Evolutionary conservation across 805 yeast species (phyloP), one percentile per base, ranked within the genome.

Genomic region (Candida nanaspora): DNA sequence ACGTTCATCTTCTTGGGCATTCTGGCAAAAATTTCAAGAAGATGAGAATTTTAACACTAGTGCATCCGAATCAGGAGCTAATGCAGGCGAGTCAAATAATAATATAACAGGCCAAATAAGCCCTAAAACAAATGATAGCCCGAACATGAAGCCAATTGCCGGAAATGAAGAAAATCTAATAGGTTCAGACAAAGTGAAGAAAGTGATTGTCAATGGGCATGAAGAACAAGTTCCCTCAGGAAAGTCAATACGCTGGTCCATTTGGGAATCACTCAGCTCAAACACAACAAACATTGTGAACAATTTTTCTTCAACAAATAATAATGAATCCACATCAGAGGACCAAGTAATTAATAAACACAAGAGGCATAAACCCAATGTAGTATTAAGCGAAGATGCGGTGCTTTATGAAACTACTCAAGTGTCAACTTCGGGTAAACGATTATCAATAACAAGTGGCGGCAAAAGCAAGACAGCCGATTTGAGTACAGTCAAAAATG

Each of bases 231-330:
- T 11, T 28, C 30, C 14, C 19, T n/a, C 22, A 11, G 43, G 40
- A 18, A 41, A 55, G 25, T 23, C 52, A 2, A 49, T 39, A 14
- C 56, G 61, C 8, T 58, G 63, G 63, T 46, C 60, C 2, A 52
- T 57, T 37, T 58, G 62, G 63, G 16, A 15, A 15, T 7, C 29
- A 15, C 8, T 33, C 7, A 16, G 28, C 8, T 11, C 19, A 15
- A 13, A 23, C 25, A 14, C 25, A 8, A 13, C 35, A 14, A 14
- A 13, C 16, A 29, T 29, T 10, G 19, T n/a, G 6, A 11, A 11
- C 6, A 29, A 15, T 15, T 9, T 18, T 16, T 20, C 27, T 27
- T 20, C 44, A n/a, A 35, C 14, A n/a, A 19, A 15, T 18, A 16
- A 43, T 4, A 45, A 43, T n/a, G n/a, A n/a, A n/a, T n/a, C n/a